Evolutionary conservation across 1,139 yeast genomes (phyloP).

Genomic region (Scheffersomyces segobiensis): DNA sequence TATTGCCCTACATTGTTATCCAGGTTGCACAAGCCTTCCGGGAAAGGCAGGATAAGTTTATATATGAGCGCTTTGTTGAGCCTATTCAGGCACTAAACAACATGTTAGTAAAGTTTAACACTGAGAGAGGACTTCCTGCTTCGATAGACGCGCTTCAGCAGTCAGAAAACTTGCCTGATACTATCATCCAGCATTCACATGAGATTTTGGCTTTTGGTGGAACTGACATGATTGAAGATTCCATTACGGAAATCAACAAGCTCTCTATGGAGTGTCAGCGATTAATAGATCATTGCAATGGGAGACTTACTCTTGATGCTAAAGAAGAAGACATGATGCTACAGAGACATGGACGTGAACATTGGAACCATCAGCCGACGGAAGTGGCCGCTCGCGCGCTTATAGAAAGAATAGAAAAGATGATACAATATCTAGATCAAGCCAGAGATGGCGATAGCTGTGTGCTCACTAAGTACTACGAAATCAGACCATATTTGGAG

Average conservation of each 20-base stretch:
- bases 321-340: conserved; percentile 57
- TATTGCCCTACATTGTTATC: conserved; percentile 67
- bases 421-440: conserved; percentile 52
- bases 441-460: conserved; percentile 65
- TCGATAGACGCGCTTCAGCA: conserved; percentile 62
- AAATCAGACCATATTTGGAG: conserved; percentile 43
- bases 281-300: conserved; percentile 44
- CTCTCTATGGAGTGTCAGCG: conserved; percentile 42
- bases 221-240: conserved; percentile 34
- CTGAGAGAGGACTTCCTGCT: conserved; percentile 56
- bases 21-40: conserved; percentile 69
- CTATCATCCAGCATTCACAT: conserved; percentile 54
- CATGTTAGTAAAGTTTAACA: conserved; percentile 44
- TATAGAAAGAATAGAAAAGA: conserved; percentile 38
- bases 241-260: conserved; percentile 47
- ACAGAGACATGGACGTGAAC: conserved; percentile 36
- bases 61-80: conserved; percentile 48
- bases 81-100: conserved; percentile 56
- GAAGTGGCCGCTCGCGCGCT: conserved; percentile 37
- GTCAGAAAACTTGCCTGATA: conserved; percentile 63
- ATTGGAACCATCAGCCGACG: conserved; percentile 52
- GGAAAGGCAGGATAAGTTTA: conserved; percentile 61
- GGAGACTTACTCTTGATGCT: conserved; percentile 50
- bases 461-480: conserved; percentile 44
- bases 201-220: conserved; percentile 63